phyloP scores from a whole-genome alignment of 345 rosid genomes.

The Citrus inodora region DNA sequence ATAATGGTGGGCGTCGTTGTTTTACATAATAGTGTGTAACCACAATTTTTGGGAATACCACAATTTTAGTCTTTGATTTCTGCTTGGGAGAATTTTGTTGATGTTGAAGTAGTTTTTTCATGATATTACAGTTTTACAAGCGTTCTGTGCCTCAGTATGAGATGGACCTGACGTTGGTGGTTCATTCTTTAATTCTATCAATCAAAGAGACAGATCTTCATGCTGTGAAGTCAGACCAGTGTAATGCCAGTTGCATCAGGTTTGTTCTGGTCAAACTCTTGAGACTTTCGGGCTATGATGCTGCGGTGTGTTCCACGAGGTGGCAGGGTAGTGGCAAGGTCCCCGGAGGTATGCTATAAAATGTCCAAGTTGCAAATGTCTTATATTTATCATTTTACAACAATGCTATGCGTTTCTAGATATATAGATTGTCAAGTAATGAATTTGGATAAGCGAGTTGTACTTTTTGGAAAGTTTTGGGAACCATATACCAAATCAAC shows the following conservation, averaged over 20 bases:
- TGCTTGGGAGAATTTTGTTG: background rate
- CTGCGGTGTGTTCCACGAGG: slow-evolving; percentile 76
- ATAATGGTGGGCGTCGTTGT: too few species aligned
- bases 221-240: slow-evolving; percentile 52
- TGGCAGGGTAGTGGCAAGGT: slow-evolving; percentile 86
- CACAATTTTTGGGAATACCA: too few species aligned
- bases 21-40: too few species aligned
- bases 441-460: background rate
- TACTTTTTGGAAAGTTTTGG: background rate
- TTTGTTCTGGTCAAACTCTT: slow-evolving; percentile 68
- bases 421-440: background rate
- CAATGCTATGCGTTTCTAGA: background rate
- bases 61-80: too few species aligned
- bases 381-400: background rate
- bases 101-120: background rate
- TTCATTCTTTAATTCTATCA: slow-evolving; percentile 58
- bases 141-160: slow-evolving; percentile 52
- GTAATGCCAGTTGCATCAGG: slow-evolving; percentile 80
- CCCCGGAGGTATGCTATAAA: slow-evolving; percentile 72
- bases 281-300: slow-evolving; percentile 75
- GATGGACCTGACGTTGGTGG: slow-evolving; percentile 54
- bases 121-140: slow-evolving; percentile 50
- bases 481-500: background rate
- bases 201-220: slow-evolving; percentile 58
- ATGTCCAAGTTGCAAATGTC: background rate